Conservation (phyloP, 176 grass and related monocot species). For the Oryza rufipogon region DNA sequence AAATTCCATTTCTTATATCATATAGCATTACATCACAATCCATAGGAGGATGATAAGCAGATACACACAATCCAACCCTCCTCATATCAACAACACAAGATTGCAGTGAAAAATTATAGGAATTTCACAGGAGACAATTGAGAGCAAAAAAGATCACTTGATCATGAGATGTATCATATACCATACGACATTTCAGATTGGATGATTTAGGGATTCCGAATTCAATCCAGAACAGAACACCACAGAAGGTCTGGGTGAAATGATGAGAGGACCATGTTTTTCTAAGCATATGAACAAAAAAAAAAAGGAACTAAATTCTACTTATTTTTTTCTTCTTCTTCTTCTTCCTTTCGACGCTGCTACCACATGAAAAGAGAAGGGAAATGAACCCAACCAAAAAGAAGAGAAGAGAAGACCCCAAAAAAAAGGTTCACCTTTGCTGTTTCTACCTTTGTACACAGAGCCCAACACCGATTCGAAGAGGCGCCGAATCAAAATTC, state of each 20-base stretch:
- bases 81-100: conserved; percentile 22
- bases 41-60: conserved; percentile 46
- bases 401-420: conserved; percentile 39
- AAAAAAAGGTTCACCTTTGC: conserved; percentile 60
- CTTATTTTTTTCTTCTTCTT: conserved; percentile 19
- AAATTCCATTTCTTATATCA: conserved; percentile 31
- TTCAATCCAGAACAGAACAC: conserved; percentile 13
- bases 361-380: conserved; percentile 43
- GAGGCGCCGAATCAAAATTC: conserved; percentile 54
- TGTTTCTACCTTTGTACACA: conserved; percentile 60
- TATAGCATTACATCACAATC: conserved; percentile 20
- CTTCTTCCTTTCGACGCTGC: conserved; percentile 38
- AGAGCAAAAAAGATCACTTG: conserved; percentile 37
- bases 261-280: conserved; percentile 38
- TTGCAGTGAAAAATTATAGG: not conserved
- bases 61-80: conserved; percentile 51
- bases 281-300: conserved; percentile 60
- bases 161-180: conserved; percentile 21
- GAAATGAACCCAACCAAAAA: conserved; percentile 18
- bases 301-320: conserved; percentile 45
- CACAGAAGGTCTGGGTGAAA: conserved; percentile 30
- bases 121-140: conserved; percentile 29
- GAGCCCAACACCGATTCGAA: conserved; percentile 43
- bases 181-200: conserved; percentile 36
- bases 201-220: conserved; percentile 26